Evolutionary conservation across 495 filamentous ascomycete genomes (phyloP).

Genomic region (Penicillium malachiteum): DNA sequence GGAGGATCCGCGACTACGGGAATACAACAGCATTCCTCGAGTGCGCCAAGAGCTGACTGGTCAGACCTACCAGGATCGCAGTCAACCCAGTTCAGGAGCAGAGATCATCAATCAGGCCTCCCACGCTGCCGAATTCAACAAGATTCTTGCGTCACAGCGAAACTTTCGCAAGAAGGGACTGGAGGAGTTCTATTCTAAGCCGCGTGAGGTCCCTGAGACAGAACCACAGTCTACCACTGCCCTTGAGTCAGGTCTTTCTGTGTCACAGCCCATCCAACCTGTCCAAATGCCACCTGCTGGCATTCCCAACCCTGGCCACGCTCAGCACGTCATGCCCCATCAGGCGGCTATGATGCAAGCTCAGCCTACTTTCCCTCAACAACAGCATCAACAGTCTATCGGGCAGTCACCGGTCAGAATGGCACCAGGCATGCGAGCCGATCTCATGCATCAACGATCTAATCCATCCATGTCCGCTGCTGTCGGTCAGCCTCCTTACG

Average conservation of each 20-base stretch:
- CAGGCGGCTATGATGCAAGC: conserved; percentile 41
- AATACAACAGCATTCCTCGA: conserved; percentile 80
- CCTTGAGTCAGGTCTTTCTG: conserved; percentile 49
- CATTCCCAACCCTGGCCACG: conserved; percentile 39
- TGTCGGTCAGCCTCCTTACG: conserved; percentile 44
- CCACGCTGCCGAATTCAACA: conserved; percentile 89
- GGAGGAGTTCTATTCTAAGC: conserved; percentile 72
- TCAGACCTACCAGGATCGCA: conserved; percentile 83
- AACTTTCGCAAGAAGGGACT: conserved; percentile 72
- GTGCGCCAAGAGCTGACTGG: conserved; percentile 88
- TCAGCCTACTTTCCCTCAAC: conserved; percentile 34
- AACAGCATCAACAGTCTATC: conserved; percentile 40
- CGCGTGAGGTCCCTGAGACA: conserved; percentile 67
- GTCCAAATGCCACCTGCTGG: conserved; percentile 39
- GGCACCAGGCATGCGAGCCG: conserved; percentile 44
- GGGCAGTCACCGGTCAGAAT: conserved; percentile 45
- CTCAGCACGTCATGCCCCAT: conserved; percentile 41
- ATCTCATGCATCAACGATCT: conserved; percentile 46
- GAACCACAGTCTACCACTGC: conserved; percentile 48
- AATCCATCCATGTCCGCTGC: conserved; percentile 41
- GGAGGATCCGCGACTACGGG: conserved; percentile 73
- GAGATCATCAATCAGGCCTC: conserved; percentile 87
- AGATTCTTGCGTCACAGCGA: conserved; percentile 70
- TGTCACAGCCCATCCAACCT: conserved; percentile 46
- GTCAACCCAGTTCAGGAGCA: conserved; percentile 70